Evolutionary conservation across 75 land plant species (phyloP), one percentile per base, ranked within the genome.

Genomic region (Larix kaempferi): DNA sequence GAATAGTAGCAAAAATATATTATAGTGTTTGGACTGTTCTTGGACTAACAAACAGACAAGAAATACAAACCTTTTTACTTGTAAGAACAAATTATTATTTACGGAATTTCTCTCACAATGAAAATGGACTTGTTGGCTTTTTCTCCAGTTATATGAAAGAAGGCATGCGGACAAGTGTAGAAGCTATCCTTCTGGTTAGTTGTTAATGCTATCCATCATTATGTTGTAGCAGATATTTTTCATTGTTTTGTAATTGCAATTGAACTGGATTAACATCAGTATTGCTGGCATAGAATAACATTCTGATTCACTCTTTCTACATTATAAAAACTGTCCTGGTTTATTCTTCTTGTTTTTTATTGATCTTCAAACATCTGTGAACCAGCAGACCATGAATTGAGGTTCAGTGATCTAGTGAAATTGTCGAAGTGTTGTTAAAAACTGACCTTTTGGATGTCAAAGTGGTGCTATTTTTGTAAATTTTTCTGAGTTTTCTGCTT

Each of bases 101-200:
- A 23, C 16, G 7, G 2, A 1, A 13, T 74, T 74, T 57, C 8
- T 41, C 64, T 21, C 23, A n/a, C 22, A 7, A 59, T 63, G 10
- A 22, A 10, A 21, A 59, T 25, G 41, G 61, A 60, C 19, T 33
- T 75, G 57, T 29, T 57, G 23, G 10, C 56, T 3, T 81, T 39
- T 14, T 71, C 72, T 54, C 69, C 92, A 96, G 99, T 71, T 96
- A 96, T 77, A 88, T 94, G 95, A 96, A 96, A 78, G 99, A 96
- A 66, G 99, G 99, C 3, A 96, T 94, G 95, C 94, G 99, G 71
- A 94, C 93, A 37, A 95, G 98, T 69, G 99, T 96, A 11, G 99
- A 96, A 75, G 99, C 87, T 39, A 96, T 96, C 83, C 77, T 96
- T 57, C 84, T 96, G 98, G 99, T 96, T 85, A 79, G 78, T 75